phyloP scores from a whole-genome alignment of 208 protist species.

The Entamoeba invadens region DNA sequence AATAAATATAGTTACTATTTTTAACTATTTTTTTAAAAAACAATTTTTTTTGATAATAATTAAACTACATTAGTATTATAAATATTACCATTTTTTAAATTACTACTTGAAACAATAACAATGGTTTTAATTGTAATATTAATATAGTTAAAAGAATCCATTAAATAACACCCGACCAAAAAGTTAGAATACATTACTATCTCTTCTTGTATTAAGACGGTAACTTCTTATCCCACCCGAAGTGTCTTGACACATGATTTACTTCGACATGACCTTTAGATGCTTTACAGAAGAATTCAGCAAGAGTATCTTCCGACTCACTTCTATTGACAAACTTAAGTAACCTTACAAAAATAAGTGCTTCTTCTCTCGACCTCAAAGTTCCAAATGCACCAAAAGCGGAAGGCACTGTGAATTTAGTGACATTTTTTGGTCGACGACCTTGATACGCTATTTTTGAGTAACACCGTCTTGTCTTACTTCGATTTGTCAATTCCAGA shows the following conservation, averaged over 20 bases:
- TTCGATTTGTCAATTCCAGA: not conserved
- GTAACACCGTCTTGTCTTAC: not conserved
- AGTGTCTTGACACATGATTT: not conserved
- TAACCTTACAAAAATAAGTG: not conserved
- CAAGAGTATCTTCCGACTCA: not conserved
- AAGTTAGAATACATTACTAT: not conserved
- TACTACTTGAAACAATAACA: too few relatives aligned
- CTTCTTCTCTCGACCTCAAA: not conserved
- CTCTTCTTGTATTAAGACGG: not conserved
- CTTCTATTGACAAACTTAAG: not conserved
- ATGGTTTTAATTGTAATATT: too few relatives aligned
- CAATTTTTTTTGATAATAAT: too few relatives aligned
- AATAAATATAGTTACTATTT: too few relatives aligned
- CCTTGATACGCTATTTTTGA: not conserved
- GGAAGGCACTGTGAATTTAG: not conserved
- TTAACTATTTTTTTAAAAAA: too few relatives aligned
- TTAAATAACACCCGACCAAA: not conserved
- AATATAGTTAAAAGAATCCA: too few relatives aligned
- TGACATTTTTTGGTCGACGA: not conserved
- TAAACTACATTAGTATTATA: too few relatives aligned
- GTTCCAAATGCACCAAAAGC: not conserved
- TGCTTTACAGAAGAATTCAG: not conserved
- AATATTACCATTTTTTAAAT: too few relatives aligned
- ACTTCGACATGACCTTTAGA: not conserved
- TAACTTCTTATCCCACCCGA: not conserved